phyloP scores from a whole-genome alignment of 2,329 filamentous ascomycete species.

The Diaporthe longicolla region DNA sequence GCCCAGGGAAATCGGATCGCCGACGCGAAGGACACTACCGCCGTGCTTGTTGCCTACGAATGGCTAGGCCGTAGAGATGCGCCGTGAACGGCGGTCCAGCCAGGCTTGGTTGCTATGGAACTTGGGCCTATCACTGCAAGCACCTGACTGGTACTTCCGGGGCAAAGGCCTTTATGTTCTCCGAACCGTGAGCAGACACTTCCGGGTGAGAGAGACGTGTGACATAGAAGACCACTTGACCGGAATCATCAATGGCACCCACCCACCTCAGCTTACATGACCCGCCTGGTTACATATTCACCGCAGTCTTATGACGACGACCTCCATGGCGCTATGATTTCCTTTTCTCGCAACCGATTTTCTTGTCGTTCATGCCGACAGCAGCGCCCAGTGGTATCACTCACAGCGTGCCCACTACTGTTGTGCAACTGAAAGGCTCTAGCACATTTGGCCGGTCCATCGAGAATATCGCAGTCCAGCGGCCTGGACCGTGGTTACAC shows the following conservation, averaged over 20 bases:
- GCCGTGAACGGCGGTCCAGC: background rate
- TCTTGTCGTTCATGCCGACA: background rate
- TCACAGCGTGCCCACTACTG: background rate
- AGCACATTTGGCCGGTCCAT: background rate
- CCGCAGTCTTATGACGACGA: background rate
- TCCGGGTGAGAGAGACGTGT: background rate
- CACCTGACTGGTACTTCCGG: conserved; percentile 9
- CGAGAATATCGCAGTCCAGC: background rate
- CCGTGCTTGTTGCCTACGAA: background rate
- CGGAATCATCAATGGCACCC: background rate
- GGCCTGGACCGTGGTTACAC: background rate
- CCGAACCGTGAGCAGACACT: background rate
- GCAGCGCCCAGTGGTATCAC: too few relatives aligned
- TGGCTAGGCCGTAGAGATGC: background rate
- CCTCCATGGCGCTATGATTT: background rate
- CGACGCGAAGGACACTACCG: background rate
- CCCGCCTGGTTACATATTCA: background rate
- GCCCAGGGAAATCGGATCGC: background rate
- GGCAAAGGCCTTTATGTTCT: background rate
- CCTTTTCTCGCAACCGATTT: too few relatives aligned
- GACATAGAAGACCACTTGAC: conserved; percentile 19
- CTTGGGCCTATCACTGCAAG: background rate
- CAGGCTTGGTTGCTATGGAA: background rate
- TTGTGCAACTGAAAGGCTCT: background rate
- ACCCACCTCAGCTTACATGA: background rate